Evolutionary conservation across 106 monocot genomes (phyloP), one percentile per base, ranked within the genome.

Genomic region (Apostasia shenzhenica): DNA sequence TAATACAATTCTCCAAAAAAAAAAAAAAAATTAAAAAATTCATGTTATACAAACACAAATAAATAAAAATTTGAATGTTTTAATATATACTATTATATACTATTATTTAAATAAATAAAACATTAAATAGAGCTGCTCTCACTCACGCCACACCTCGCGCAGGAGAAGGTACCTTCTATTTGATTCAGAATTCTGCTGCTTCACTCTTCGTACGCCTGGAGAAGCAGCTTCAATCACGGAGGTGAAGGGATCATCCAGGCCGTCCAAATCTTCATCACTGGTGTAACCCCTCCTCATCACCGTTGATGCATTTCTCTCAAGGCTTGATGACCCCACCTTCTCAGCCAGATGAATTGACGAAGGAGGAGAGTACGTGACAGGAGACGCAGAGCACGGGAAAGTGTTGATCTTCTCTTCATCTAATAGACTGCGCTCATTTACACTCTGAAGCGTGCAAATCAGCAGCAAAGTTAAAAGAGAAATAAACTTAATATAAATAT

Each of bases 241-340:
- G 2, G 76, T 47, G 14, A 85, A 75, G 26, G 95, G 92, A 14
- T 79, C 83, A 68, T 85, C 92, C 26, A 99, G 61, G 55, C 85
- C 87, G 14, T 92, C 81, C 61, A 99, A 74, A 53, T 99, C 97
- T 1, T 99, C 92, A 12, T 99, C 97, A 43, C 97, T 99, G 43
- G 92, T 92, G 62, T 99, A 85, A 2, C 91, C 92, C 72, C 79
- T 89, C 46, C 81, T 80, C 67, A 82, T 85, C 5, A 90, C 66
- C 48, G 84, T 75, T 1, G 92, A 97, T 2, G 77, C 75, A 45
- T 59, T 89, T 60, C 86, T 77, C 14, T 70, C 81, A 37, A 89
- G 79, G 60, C 59, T 65, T 0, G 76, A 54, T 0, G 76, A 62
- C 38, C 69, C 79, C 57, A 84, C 80, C 73, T 91, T 95, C 74